Percentiles rank a stretch among this genome's conserved stretches.
Conservation (phyloP, 2,329 filamentous ascomycete species). For the Alternaria gansuensis region DNA sequence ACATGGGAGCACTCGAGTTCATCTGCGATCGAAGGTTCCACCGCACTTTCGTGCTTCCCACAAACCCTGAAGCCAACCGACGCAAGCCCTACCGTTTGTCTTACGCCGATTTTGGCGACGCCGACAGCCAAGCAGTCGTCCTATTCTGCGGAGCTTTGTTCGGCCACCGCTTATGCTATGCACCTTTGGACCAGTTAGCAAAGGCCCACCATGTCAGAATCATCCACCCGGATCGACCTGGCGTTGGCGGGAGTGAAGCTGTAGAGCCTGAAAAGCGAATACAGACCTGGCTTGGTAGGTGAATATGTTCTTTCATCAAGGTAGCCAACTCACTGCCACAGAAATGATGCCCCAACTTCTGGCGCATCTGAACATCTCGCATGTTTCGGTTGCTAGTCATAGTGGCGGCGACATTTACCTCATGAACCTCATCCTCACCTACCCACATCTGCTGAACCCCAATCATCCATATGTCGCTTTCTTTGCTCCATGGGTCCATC, state of each 20-base stretch:
- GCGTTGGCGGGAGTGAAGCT: slow-evolving; percentile 41
- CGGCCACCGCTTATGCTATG: slow-evolving; percentile 36
- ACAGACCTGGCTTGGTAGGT: slow-evolving; percentile 41
- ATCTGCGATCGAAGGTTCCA: slow-evolving; percentile 45
- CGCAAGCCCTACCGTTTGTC: slow-evolving; percentile 35
- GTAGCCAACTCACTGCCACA: slow-evolving; percentile 19
- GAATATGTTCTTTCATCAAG: not conserved
- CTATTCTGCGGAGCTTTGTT: slow-evolving; percentile 45
- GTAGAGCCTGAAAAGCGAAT: slow-evolving; percentile 38
- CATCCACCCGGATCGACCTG: slow-evolving; percentile 44
- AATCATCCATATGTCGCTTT: slow-evolving; percentile 40
- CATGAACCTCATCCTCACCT: slow-evolving; percentile 40
- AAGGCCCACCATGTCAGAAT: slow-evolving; percentile 40
- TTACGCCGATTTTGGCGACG: slow-evolving; percentile 45
- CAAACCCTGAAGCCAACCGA: slow-evolving; percentile 32
- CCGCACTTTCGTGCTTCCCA: slow-evolving; percentile 33
- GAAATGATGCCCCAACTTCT: slow-evolving; percentile 45
- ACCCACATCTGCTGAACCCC: slow-evolving; percentile 42
- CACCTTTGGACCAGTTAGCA: slow-evolving; percentile 41
- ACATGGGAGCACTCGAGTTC: slow-evolving; percentile 39
- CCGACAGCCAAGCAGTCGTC: slow-evolving; percentile 40
- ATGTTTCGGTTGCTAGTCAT: slow-evolving; percentile 46
- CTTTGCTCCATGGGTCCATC: slow-evolving; percentile 48
- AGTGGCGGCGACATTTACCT: slow-evolving; percentile 46
- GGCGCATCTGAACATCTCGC: slow-evolving; percentile 38